A percentile compares a stretch with the other conserved stretches of the same genome.
These are phyloP conservation scores for Grigorovia jiainica DNA, from an alignment of 805 yeast genomes.

Conservation along the genomic window DNA sequence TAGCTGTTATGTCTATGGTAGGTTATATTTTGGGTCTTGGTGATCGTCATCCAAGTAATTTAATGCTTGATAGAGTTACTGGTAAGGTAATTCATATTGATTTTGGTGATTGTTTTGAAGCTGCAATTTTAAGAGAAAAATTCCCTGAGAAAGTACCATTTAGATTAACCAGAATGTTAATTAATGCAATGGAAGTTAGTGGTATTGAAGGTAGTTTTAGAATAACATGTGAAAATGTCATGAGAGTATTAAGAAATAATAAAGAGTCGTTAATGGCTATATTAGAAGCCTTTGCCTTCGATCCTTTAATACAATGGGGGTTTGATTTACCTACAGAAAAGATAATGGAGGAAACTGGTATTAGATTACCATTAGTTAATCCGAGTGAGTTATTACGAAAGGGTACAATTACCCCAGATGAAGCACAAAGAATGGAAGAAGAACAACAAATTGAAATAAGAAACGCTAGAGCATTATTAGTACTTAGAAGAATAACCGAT, in stretches of 20 bases:
- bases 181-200: constrained; percentile 97
- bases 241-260: constrained; percentile 86
- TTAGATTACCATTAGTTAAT: constrained; percentile 55
- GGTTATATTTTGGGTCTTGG: constrained; percentile 94
- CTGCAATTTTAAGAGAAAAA: constrained; percentile 89
- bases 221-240: constrained; percentile 92
- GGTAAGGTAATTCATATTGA: constrained; percentile 96
- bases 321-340: constrained; percentile 83
- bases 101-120: constrained; percentile 97
- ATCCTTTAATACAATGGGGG: constrained; percentile 97
- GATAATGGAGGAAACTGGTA: constrained; percentile 57
- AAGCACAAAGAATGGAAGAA: constrained; percentile 58
- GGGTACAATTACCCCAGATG: constrained; percentile 69
- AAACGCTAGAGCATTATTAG: constrained; percentile 84
- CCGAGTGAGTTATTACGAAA: constrained; percentile 61
- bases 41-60: constrained; percentile 92
- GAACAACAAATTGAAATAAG: constrained; percentile 65
- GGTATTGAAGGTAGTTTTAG: constrained; percentile 96
- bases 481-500: constrained; percentile 79
- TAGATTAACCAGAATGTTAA: constrained; percentile 89
- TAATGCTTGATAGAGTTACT: constrained; percentile 88
- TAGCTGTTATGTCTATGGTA: constrained; percentile 98
- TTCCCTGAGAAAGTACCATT: constrained; percentile 97
- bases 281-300: constrained; percentile 94
- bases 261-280: constrained; percentile 96